Evolutionary conservation across 116 monocot species (phyloP).

Genomic region (Iris pallida): DNA sequence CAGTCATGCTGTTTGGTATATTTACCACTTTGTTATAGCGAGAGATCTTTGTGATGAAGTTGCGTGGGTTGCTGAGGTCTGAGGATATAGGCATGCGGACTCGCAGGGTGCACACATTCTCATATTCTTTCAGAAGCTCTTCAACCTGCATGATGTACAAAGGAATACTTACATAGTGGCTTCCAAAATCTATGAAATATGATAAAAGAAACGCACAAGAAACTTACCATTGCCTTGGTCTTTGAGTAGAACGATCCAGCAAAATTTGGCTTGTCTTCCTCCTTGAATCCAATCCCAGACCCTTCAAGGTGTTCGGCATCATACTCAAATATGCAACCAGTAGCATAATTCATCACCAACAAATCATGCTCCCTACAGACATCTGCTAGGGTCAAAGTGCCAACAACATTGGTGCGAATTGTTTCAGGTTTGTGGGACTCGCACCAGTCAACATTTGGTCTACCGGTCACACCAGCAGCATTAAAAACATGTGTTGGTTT

Average conservation of each 20-base stretch:
- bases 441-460: slow-evolving; percentile 23
- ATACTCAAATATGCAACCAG: slow-evolving; percentile 22
- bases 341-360: slow-evolving; percentile 12
- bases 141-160: slow-evolving; percentile 9
- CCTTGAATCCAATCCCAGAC: slow-evolving; percentile 21
- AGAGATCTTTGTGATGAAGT: slow-evolving; percentile 22
- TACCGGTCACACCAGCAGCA: slow-evolving; percentile 21
- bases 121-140: slow-evolving; percentile 18
- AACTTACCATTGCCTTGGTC: slow-evolving; percentile 21
- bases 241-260: slow-evolving; percentile 19
- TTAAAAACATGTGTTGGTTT: slow-evolving; percentile 23
- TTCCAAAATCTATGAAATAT: background rate
- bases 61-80: slow-evolving; percentile 21
- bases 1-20: slow-evolving; percentile 24
- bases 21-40: slow-evolving; percentile 22
- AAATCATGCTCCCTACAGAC: slow-evolving; percentile 14
- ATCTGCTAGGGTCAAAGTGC: slow-evolving; percentile 15
- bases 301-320: slow-evolving; percentile 14
- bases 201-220: background rate
- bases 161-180: too few species aligned
- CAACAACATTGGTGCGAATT: slow-evolving; percentile 12
- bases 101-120: slow-evolving; percentile 17
- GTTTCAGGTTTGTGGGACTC: slow-evolving; percentile 19
- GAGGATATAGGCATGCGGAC: slow-evolving; percentile 20
- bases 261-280: slow-evolving; percentile 20